Evolutionary conservation across 352 stramenopile genomes (phyloP).

Genomic region (Globisporangium parvum): DNA sequence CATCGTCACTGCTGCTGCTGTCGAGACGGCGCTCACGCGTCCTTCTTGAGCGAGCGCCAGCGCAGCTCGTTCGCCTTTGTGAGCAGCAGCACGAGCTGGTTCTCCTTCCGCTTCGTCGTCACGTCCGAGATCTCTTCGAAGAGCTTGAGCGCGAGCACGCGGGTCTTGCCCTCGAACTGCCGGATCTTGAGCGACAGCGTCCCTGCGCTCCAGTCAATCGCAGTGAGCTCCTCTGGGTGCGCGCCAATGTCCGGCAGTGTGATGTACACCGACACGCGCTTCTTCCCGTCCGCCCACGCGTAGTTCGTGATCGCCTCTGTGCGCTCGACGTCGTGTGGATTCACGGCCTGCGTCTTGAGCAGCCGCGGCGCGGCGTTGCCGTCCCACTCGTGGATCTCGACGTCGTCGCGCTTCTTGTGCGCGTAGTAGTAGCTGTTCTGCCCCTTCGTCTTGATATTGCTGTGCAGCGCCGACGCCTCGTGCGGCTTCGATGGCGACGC

Average conservation of each 20-base stretch:
- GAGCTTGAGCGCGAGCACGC: constrained; percentile 63
- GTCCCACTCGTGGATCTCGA: constrained; percentile 81
- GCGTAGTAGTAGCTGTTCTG: constrained; percentile 88
- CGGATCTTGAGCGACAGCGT: constrained; percentile 56
- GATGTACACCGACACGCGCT: constrained; percentile 72
- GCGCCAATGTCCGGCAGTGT: constrained; percentile 56
- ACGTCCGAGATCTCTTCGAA: constrained; percentile 80
- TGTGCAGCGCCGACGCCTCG: constrained; percentile 54
- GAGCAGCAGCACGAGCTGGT: constrained; percentile 75
- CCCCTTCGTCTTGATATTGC: constrained; percentile 79
- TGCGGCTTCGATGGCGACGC: not conserved
- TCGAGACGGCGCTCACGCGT: constrained; percentile 19
- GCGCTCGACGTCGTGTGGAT: constrained; percentile 26
- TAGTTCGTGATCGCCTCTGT: constrained; percentile 68
- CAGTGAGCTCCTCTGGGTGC: constrained; percentile 54
- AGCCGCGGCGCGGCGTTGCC: constrained; percentile 67
- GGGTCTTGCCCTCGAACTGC: constrained; percentile 64
- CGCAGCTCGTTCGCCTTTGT: constrained; percentile 73
- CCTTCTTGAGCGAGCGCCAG: constrained; percentile 84
- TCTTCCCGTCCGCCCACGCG: constrained; percentile 79
- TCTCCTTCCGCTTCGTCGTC: constrained; percentile 71
- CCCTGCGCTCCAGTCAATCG: constrained; percentile 59
- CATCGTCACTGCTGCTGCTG: not conserved
- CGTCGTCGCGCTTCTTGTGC: constrained; percentile 76
- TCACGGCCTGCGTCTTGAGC: constrained; percentile 48